Base-by-base conservation (phyloP, 306 rosid genomes). In the Medicago truncatula region DNA sequence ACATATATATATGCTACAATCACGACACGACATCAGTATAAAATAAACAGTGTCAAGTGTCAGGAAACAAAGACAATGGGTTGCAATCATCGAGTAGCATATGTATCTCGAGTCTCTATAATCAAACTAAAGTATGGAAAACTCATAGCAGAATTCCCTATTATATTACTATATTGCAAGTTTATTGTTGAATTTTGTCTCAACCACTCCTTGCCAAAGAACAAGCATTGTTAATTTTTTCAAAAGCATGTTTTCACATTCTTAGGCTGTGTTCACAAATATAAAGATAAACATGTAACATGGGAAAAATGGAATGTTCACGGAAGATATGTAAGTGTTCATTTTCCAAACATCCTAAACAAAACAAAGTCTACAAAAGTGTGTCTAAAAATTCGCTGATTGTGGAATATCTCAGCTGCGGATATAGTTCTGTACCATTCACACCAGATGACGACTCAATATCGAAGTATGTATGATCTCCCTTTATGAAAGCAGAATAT, bases 401-500 rank as follows among this genome's bases (percentile, higher is more conserved):
- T 49, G 98, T 89, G 6, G 89, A 84, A 61, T 86, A 85, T 64
- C 82, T 86, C 82, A 86, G 78, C 10, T 86, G 80, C 31, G 97
- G 96, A 71, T 88, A 89, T 39, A 91, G 84, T 77, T 88, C 82
- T 9, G 87, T 77, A 15, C 96, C 98, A 3, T 89, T 83, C 5
- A 82, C 92, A 23, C 93, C 93, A 44, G 80, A 76, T 3, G 88
- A 76, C 20, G 86, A 16, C 60, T 89, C 87, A 0, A 91, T 85
- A 17, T 86, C 88, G 15, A 89, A 93, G 86, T 86, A 85, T 5
- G 90, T 91, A 12, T 93, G 98, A 85, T 93, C 96, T n/a, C 97
- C 96, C 70, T 88, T 89, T 31, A 93, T 39, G 82, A 91, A 93
- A 85, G 87, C 89, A 79, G 97, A 93, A 80, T 91, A 93, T 78